Evolutionary conservation across 805 yeast genomes (phyloP).

Genomic region (Zygotorulaspora sp.): DNA sequence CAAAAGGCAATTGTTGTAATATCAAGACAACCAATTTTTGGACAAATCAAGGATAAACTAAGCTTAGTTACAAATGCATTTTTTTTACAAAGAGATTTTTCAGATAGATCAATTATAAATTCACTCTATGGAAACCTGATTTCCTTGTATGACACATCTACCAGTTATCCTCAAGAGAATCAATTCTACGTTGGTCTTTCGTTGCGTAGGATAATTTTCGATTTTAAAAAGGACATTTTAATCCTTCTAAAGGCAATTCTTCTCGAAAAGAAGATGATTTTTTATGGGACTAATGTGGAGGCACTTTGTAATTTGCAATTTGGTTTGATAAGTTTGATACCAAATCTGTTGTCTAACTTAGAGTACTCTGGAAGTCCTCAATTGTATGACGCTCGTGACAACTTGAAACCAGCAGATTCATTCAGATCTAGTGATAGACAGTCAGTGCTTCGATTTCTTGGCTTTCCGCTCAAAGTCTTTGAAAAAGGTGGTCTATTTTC

Average conservation of each 20-base stretch:
- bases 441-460: conserved; percentile 74
- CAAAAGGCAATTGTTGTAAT: conserved; percentile 89
- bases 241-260: conserved; percentile 71
- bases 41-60: conserved; percentile 83
- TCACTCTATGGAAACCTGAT: conserved; percentile 65
- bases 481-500: conserved; percentile 83
- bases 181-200: conserved; percentile 73
- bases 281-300: conserved; percentile 79
- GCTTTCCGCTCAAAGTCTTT: conserved; percentile 82
- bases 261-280: conserved; percentile 66
- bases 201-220: conserved; percentile 56
- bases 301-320: conserved; percentile 77
- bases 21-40: conserved; percentile 80
- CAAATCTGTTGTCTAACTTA: conserved; percentile 67
- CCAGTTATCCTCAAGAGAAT: conserved; percentile 41
- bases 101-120: conserved; percentile 62
- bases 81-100: conserved; percentile 74
- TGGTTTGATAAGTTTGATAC: conserved; percentile 76
- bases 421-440: conserved; percentile 72
- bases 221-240: conserved; percentile 55
- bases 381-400: conserved; percentile 49
- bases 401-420: conserved; percentile 55
- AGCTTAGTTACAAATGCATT: conserved; percentile 84
- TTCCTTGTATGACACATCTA: conserved; percentile 37
- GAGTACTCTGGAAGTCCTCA: conserved; percentile 78